Evolutionary conservation across 305 asterid species (phyloP).

Genomic region (Rubia balearica): DNA sequence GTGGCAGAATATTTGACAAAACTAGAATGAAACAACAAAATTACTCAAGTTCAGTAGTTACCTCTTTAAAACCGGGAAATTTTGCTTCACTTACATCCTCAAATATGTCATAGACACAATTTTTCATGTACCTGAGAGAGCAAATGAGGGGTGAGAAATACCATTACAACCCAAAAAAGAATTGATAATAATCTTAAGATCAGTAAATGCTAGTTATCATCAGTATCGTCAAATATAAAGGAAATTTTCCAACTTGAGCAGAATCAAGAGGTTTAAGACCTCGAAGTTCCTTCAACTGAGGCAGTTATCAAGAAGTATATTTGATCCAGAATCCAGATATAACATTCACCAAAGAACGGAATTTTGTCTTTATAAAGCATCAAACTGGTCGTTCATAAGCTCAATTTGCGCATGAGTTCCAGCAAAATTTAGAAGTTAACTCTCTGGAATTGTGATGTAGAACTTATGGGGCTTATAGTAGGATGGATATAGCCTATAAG

Average conservation of each 20-base stretch:
- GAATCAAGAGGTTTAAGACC: neutral
- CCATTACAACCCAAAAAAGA: constrained; percentile 10
- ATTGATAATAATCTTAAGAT: constrained; percentile 16
- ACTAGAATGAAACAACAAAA: neutral
- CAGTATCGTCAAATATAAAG: neutral
- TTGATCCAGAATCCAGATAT: neutral
- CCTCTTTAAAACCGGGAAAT: constrained; percentile 83
- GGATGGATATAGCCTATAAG: neutral
- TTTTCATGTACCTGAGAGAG: constrained; percentile 59
- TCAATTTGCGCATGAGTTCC: neutral
- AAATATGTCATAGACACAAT: constrained; percentile 62
- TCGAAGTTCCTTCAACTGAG: neutral
- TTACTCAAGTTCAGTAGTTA: constrained; percentile 17
- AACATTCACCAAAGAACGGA: neutral
- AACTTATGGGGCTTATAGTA: neutral
- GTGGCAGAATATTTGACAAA: neutral
- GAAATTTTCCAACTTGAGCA: constrained; percentile 3
- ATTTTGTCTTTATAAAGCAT: neutral
- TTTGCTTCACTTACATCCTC: constrained; percentile 56
- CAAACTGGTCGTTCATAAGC: neutral
- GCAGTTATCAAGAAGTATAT: neutral
- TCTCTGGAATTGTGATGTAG: neutral
- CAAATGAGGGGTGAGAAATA: neutral
- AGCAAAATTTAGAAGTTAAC: neutral
- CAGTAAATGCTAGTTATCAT: neutral